Percentiles rank a stretch among this genome's conserved stretches.
phyloP scores from a whole-genome alignment of 345 rosid species.

The Camelina sativa region DNA sequence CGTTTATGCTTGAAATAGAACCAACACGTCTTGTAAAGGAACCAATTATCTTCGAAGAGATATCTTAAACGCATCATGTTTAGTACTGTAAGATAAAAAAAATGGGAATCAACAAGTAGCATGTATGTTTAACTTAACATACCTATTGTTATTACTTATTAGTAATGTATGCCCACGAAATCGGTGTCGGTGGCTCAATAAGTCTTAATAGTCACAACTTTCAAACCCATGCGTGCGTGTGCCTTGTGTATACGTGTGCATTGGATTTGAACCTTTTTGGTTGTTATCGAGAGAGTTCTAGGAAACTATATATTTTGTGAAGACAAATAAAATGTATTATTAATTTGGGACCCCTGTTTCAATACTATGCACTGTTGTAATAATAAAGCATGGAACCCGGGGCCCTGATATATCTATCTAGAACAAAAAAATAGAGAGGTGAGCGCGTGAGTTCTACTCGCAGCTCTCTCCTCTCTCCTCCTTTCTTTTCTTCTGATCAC shows the following conservation, averaged over 20 bases:
- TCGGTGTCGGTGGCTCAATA: conserved; percentile 29
- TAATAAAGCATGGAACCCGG: too few relatives aligned
- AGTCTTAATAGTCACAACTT: not conserved
- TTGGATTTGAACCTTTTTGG: conserved; percentile 7
- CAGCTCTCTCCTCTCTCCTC: too few relatives aligned
- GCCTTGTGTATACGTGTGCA: conserved; percentile 26
- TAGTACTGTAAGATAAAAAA: not conserved
- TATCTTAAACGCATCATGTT: not conserved
- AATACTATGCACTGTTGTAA: too few relatives aligned
- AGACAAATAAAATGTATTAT: not conserved
- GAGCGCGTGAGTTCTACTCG: too few relatives aligned
- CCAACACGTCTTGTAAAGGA: conserved; percentile 13
- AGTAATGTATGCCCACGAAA: not conserved
- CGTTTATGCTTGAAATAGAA: conserved; percentile 12
- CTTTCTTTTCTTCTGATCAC: too few relatives aligned
- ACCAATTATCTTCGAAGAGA: conserved; percentile 4
- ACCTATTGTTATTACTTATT: too few relatives aligned
- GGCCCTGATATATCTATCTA: too few relatives aligned
- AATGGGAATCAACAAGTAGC: not conserved
- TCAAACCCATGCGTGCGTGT: conserved; percentile 18
- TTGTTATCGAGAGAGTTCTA: not conserved
- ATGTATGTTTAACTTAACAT: not conserved
- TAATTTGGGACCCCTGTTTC: not conserved
- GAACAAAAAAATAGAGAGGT: too few relatives aligned
- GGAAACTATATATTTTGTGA: not conserved